phyloP scores from a whole-genome alignment of 1,284 basidiomycete genomes.

The Trametes pubescens region DNA sequence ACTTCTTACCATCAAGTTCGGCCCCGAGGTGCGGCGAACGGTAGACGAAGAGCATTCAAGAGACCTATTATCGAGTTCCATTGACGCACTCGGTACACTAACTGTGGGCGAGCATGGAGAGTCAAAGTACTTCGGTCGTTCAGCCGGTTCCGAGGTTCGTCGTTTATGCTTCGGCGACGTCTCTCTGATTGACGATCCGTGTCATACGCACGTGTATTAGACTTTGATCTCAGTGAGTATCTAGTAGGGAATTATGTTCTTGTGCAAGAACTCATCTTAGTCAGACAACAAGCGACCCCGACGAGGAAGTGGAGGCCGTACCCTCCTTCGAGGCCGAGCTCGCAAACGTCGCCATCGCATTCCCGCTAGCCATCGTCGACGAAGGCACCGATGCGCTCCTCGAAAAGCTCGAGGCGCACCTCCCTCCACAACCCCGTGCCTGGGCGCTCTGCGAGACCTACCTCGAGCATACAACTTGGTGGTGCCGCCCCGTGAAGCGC shows the following conservation, averaged over 20 bases:
- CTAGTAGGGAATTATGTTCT: background rate
- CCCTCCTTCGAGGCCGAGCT: conserved; percentile 35
- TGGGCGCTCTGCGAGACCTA: conserved; percentile 75
- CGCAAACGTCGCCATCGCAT: conserved; percentile 36
- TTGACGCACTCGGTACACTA: conserved; percentile 60
- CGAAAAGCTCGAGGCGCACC: conserved; percentile 39
- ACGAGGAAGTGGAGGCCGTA: conserved; percentile 30
- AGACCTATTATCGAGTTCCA: conserved; percentile 39
- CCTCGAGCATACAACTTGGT: conserved; percentile 68
- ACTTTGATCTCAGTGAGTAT: conserved; percentile 55
- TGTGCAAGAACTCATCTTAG: background rate
- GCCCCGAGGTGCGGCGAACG: conserved; percentile 44
- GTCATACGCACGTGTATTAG: conserved; percentile 37
- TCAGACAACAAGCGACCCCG: conserved; percentile 18
- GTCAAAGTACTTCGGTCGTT: conserved; percentile 75
- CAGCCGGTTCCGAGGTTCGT: conserved; percentile 63
- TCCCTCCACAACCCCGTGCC: conserved; percentile 48
- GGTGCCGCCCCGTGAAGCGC: conserved; percentile 64
- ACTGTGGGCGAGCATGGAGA: conserved; percentile 68
- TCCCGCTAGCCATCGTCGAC: conserved; percentile 37
- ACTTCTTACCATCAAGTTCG: conserved; percentile 70
- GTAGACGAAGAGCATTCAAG: conserved; percentile 43
- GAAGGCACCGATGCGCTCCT: conserved; percentile 38
- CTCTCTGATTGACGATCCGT: background rate
- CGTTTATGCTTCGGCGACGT: background rate